phyloP scores from a whole-genome alignment of 2,329 filamentous ascomycete species.

The Calonectria multiphialidica region DNA sequence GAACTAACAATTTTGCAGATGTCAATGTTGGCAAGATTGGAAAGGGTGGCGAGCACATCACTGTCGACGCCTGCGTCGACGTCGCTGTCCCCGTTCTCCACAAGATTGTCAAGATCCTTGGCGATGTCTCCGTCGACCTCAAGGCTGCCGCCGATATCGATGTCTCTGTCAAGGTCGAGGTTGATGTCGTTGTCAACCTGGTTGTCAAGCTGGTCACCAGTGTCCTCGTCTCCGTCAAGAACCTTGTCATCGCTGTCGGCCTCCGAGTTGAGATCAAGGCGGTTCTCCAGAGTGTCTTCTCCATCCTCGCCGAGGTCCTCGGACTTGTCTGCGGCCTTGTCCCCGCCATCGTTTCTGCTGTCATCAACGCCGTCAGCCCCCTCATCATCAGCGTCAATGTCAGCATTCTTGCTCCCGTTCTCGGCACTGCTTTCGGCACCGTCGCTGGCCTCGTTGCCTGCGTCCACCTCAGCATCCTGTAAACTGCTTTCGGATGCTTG shows the following conservation, averaged over 20 bases:
- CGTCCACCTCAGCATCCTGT: neutral
- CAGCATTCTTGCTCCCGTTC: neutral
- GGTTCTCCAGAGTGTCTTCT: neutral
- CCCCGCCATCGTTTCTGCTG: neutral
- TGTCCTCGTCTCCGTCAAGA: neutral
- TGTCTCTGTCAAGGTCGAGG: neutral
- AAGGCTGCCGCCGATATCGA: neutral
- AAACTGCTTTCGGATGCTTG: neutral
- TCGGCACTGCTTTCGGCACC: neutral
- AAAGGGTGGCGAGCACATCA: neutral
- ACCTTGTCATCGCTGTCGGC: neutral
- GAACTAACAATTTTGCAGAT: neutral
- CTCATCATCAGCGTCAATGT: neutral
- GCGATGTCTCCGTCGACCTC: neutral
- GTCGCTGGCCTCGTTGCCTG: neutral
- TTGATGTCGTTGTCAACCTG: neutral
- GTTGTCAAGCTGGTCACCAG: neutral
- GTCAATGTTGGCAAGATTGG: neutral
- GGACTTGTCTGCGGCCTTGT: neutral
- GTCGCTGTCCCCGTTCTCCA: neutral
- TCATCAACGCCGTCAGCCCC: neutral
- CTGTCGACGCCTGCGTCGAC: neutral
- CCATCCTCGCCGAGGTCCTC: neutral
- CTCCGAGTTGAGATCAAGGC: neutral
- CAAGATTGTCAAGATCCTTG: neutral